Base-by-base conservation (phyloP, 148 eudicot species). In the Amaranthus palmeri region DNA sequence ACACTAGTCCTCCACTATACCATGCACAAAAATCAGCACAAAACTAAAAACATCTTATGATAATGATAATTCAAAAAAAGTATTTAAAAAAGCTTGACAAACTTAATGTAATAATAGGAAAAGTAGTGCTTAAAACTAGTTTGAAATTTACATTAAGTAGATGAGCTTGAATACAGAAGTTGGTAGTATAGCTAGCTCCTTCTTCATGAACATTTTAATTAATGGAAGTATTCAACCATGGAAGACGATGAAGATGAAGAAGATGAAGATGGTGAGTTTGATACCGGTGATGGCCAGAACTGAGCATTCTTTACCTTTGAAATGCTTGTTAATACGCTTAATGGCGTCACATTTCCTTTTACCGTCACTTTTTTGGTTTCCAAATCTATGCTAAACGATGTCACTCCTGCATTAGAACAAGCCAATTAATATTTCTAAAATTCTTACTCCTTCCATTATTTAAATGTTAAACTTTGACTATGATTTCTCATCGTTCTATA, bases 241-340 rank as follows among this genome's bases (percentile, higher is more conserved):
- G 77, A 62, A 36, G 79, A 77, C 12, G 6, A 68, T 18, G 86
- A 74, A 4, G 79, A 49, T 2, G 81, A 76, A 55, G 80, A 70
- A 0, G 81, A 79, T 1, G 88, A 76, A 13, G 82, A 71, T 11
- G 77, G 36, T 25, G 89, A 81, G 41, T 80, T 63, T 0, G 90
- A 73, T 12, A 84, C 54, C 51, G 88, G 82, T 63, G 90, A 87
- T 55, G 90, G 85, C 98, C 98, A 93, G 62, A 91, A 84, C 58
- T 91, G 90, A 1, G 97, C 98, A 36, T 86, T 81, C 77, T 93
- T 93, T 65, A 93, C 96, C 83, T 81, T 93, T 0, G 98, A 86
- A 67, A 93, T 75, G 77, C 95, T 91, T 60, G 88, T 75, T 60
- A 93, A 78, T 49, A 93, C 92, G 5, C 77, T 83, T 25, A 81